Evolutionary conservation across 768 basidiomycete species (phyloP).

Genomic region (Mycena filopes): DNA sequence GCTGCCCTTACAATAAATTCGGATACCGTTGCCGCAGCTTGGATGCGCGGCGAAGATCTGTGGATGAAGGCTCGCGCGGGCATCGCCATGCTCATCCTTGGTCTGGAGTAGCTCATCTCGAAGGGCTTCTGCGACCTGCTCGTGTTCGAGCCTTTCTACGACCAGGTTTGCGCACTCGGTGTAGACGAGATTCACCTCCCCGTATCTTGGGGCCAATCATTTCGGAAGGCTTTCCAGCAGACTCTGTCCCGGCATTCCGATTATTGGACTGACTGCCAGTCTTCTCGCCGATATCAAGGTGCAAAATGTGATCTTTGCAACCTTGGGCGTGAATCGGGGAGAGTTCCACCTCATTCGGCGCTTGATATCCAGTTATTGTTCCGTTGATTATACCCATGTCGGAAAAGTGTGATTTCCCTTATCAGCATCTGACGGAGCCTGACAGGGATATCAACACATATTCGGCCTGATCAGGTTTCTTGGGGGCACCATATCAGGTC

Average conservation of each 20-base stretch:
- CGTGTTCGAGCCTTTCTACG: conserved; percentile 28
- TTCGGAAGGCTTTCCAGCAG: conserved; percentile 38
- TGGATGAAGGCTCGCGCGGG: not conserved
- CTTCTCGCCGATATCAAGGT: conserved; percentile 28
- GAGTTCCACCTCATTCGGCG: conserved; percentile 36
- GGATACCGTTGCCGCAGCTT: conserved; percentile 26
- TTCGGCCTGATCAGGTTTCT: too few relatives aligned
- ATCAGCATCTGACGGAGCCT: too few relatives aligned
- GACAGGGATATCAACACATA: too few relatives aligned
- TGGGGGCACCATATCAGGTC: too few relatives aligned
- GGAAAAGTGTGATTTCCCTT: too few relatives aligned
- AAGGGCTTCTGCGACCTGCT: conserved; percentile 34
- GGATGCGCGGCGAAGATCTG: not conserved
- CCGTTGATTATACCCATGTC: conserved; percentile 28
- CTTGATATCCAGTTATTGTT: conserved; percentile 41
- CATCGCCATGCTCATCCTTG: conserved; percentile 2
- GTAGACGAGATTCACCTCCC: conserved; percentile 42
- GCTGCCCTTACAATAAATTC: conserved; percentile 35
- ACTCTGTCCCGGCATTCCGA: conserved; percentile 29
- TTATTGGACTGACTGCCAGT: conserved; percentile 37
- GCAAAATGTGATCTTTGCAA: conserved; percentile 29
- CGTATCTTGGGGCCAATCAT: conserved; percentile 37
- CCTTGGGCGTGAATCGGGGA: conserved; percentile 32
- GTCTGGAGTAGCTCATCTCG: conserved; percentile 23
- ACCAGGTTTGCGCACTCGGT: conserved; percentile 35